These are phyloP conservation scores for Termitomyces sp. DNA, from an alignment of 768 basidiomycete genomes.

Conservation along the genomic window DNA sequence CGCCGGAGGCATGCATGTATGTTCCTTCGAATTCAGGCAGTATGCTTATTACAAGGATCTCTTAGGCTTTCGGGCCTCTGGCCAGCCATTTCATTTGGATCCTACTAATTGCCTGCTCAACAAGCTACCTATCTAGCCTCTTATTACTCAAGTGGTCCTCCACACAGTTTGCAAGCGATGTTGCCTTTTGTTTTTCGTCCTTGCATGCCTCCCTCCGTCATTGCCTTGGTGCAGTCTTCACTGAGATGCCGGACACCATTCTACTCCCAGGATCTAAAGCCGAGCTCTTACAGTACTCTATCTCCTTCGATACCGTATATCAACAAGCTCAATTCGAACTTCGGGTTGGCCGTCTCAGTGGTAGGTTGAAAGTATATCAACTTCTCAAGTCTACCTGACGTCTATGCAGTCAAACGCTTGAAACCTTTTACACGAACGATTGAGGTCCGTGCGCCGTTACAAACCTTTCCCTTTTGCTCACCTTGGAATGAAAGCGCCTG, in stretches of 20 bases:
- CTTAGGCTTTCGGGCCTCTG: slow-evolving; percentile 20
- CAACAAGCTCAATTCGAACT: slow-evolving; percentile 44
- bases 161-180: slow-evolving; percentile 37
- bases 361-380: slow-evolving; percentile 20
- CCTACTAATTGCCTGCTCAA: slow-evolving; percentile 31
- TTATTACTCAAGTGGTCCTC: slow-evolving; percentile 38
- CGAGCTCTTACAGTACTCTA: slow-evolving; percentile 30
- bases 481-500: slow-evolving; percentile 25
- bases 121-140: slow-evolving; percentile 34
- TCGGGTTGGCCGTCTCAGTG: slow-evolving; percentile 38
- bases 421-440: slow-evolving; percentile 40
- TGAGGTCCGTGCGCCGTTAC: slow-evolving; percentile 20
- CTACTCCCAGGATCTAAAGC: slow-evolving; percentile 6
- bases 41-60: not conserved
- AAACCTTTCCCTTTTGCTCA: not conserved
- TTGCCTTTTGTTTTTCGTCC: slow-evolving; percentile 29
- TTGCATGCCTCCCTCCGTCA: slow-evolving; percentile 30
- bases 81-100: slow-evolving; percentile 38
- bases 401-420: slow-evolving; percentile 32
- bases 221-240: slow-evolving; percentile 25
- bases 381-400: not conserved
- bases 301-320: slow-evolving; percentile 37
- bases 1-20: slow-evolving; percentile 28
- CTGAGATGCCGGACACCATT: slow-evolving; percentile 4
- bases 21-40: not conserved